A percentile compares a stretch with the other conserved stretches of the same genome.
phyloP scores from a whole-genome alignment of 2,329 filamentous ascomycete genomes.

The Westerdykella sp. region DNA sequence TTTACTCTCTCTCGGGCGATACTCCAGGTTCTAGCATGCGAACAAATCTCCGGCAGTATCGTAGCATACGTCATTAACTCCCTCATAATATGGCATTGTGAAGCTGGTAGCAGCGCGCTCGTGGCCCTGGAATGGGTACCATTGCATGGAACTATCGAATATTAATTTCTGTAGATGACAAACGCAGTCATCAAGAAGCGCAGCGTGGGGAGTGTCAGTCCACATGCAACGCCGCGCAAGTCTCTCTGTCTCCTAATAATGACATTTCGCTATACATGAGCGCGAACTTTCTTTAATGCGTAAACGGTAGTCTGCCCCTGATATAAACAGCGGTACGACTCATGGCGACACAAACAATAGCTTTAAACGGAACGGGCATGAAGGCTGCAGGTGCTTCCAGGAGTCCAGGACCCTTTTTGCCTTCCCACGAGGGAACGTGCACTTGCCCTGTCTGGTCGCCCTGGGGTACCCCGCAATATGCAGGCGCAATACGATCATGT shows the following conservation, averaged over 20 bases:
- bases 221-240: slow-evolving; percentile 1
- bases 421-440: slow-evolving; percentile 1
- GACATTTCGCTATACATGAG: too few species aligned
- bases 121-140: slow-evolving; percentile 9
- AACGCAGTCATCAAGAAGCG: background rate
- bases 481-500: slow-evolving; percentile 2
- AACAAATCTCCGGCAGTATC: too few species aligned
- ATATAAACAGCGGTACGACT: slow-evolving; percentile 5
- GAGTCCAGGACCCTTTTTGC: slow-evolving; percentile 8
- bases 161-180: slow-evolving; percentile 6
- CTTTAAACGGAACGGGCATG: too few species aligned
- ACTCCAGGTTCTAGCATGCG: too few species aligned
- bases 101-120: background rate
- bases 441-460: slow-evolving; percentile 1
- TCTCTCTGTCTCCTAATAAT: too few species aligned
- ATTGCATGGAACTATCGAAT: slow-evolving; percentile 18
- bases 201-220: background rate
- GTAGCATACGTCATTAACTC: too few species aligned
- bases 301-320: background rate
- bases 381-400: slow-evolving; percentile 1
- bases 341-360: too few species aligned
- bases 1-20: too few species aligned
- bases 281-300: background rate
- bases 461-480: slow-evolving; percentile 15
- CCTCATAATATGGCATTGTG: background rate